Conservation (phyloP, 306 rosid genomes). For the Inga leiocalycina region DNA sequence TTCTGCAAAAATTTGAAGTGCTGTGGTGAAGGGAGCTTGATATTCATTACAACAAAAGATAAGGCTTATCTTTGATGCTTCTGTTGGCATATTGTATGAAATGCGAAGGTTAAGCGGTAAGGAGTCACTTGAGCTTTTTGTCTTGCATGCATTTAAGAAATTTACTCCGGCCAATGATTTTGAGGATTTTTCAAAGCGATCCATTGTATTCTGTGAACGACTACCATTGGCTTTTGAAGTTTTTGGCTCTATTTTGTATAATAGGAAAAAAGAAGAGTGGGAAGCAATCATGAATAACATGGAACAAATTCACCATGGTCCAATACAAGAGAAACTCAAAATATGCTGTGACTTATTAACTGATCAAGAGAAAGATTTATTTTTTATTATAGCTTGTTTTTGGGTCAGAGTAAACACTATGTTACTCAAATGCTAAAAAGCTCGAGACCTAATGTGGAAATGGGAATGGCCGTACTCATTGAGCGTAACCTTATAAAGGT, state of each 20-base stretch:
- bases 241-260: neutral
- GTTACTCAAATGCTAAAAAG: neutral
- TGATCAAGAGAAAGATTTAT: neutral
- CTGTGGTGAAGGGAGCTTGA: neutral
- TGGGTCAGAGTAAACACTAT: neutral
- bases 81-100: neutral
- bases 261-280: neutral
- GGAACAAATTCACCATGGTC: too few relatives aligned
- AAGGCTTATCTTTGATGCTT: too few relatives aligned
- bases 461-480: neutral
- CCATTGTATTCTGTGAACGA: neutral
- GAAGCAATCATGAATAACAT: neutral
- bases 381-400: neutral
- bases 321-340: neutral
- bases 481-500: neutral
- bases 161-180: neutral
- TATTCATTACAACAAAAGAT: neutral
- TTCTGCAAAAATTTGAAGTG: neutral
- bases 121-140: neutral
- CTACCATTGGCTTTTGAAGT: neutral
- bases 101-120: neutral
- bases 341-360: neutral
- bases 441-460: neutral
- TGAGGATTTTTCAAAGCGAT: neutral
- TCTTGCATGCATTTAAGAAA: neutral